phyloP scores from a whole-genome alignment of 2,329 filamentous ascomycete species.

The Passalora sequoiae region DNA sequence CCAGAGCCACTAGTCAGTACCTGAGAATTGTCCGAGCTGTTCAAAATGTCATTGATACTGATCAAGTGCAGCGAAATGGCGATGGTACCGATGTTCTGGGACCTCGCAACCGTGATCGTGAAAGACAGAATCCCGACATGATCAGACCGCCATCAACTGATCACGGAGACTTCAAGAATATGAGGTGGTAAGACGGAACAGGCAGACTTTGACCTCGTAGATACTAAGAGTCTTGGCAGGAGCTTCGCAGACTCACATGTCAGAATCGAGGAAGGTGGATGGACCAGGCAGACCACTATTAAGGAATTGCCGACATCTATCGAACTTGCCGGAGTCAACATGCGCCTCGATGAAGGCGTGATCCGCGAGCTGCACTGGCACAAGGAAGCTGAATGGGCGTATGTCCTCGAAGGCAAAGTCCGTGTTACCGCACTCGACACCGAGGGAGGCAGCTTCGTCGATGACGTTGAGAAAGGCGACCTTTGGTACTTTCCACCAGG shows the following conservation, averaged over 20 bases:
- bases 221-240: constrained; percentile 16
- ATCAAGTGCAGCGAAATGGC: constrained; percentile 32
- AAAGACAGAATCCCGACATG: constrained; percentile 65
- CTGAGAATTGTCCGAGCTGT: too few species aligned
- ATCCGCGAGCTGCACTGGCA: constrained; percentile 78
- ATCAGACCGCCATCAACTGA: constrained; percentile 69
- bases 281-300: constrained; percentile 68
- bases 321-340: constrained; percentile 73
- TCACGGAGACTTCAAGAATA: constrained; percentile 63
- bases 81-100: constrained; percentile 62
- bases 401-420: constrained; percentile 61
- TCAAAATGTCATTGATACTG: too few species aligned
- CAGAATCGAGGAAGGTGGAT: constrained; percentile 62
- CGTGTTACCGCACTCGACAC: constrained; percentile 69
- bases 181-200: constrained; percentile 56
- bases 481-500: constrained; percentile 78
- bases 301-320: constrained; percentile 60
- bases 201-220: neutral
- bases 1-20: constrained; percentile 52
- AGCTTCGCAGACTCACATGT: constrained; percentile 45
- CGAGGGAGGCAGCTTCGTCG: constrained; percentile 69
- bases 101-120: constrained; percentile 63
- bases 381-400: constrained; percentile 74
- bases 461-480: constrained; percentile 70
- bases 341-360: constrained; percentile 67